These are phyloP conservation scores for Xerocomus spinulosus DNA, from an alignment of 768 basidiomycete species.

Conservation along the genomic window DNA sequence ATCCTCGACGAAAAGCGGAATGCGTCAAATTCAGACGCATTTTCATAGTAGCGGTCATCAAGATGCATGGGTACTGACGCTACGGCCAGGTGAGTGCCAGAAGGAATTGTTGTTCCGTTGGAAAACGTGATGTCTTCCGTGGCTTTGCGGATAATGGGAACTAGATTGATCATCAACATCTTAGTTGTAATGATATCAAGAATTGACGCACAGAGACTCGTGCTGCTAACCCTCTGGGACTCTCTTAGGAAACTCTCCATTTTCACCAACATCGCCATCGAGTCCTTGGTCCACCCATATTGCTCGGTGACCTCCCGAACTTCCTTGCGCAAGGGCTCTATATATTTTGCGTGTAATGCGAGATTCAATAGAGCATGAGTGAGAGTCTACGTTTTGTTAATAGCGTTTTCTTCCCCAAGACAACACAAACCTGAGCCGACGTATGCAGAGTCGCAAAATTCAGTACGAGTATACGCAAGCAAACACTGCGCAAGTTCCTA, in stretches of 20 bases:
- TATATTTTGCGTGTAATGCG: constrained; percentile 36
- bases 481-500: constrained; percentile 26
- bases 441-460: constrained; percentile 38
- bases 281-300: constrained; percentile 33
- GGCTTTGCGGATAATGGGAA: constrained; percentile 32
- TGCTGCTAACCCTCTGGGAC: constrained; percentile 33
- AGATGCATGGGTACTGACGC: constrained; percentile 33
- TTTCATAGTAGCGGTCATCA: constrained; percentile 40
- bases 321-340: constrained; percentile 40
- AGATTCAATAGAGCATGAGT: constrained; percentile 38
- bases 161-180: constrained; percentile 14
- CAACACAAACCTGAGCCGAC: constrained; percentile 27
- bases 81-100: constrained; percentile 35
- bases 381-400: constrained; percentile 23
- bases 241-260: constrained; percentile 45
- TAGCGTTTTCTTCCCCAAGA: neutral
- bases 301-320: constrained; percentile 27
- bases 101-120: constrained; percentile 35
- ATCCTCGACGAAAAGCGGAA: constrained; percentile 36
- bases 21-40: constrained; percentile 39
- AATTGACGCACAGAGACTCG: constrained; percentile 29
- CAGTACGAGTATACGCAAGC: constrained; percentile 33
- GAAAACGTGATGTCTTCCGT: constrained; percentile 32
- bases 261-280: constrained; percentile 33
- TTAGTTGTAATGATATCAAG: neutral